Evolutionary conservation across 352 stramenopile genomes (phyloP), one percentile per base, ranked within the genome.

Genomic region (Hyaloperonospora brassicae): DNA sequence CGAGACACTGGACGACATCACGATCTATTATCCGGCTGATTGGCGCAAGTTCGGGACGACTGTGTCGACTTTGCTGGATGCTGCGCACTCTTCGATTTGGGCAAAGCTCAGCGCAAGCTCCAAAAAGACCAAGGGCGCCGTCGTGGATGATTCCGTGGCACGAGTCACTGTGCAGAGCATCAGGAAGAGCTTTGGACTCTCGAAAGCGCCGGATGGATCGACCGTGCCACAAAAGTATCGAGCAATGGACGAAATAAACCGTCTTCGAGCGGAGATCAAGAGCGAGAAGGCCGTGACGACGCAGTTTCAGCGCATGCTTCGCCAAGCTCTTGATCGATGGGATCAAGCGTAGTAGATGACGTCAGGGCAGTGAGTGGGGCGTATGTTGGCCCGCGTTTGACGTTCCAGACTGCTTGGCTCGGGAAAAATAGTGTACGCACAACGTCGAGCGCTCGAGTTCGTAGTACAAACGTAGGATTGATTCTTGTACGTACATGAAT

Each of bases 221-320:
- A 36, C 27, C 27, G 27, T 8, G 27, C 4, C 56, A 49, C 61
- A 62, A 54, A 50, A 67, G 51, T 65, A 68, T 30, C 62, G 56
- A 23, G 58, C 52, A 0, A 53, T 66, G 34, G 57, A 59, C 17
- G 60, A 65, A 41, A 55, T 84, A 50, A 76, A 78, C 50, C 48
- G 61, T 23, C 73, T 90, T 4, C 66, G 70, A 36, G 53, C 78
- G 1, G 70, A 81, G 50, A 83, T 88, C 41, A 59, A 75, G 14
- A 77, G 66, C 25, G 76, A 90, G 25, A 65, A 61, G 17, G 68
- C 59, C 2, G 68, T 70, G 3, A 60, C 73, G 1, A 68, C 72
- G 2, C 64, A 70, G 27, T 90, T 74, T 58, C 71, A 86, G 52
- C 73, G 73, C 42, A 77, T 85, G 62, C 64, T 90, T 8, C 72